phyloP scores from a whole-genome alignment of 1,284 basidiomycete genomes.

The Fomitopsis palustris region DNA sequence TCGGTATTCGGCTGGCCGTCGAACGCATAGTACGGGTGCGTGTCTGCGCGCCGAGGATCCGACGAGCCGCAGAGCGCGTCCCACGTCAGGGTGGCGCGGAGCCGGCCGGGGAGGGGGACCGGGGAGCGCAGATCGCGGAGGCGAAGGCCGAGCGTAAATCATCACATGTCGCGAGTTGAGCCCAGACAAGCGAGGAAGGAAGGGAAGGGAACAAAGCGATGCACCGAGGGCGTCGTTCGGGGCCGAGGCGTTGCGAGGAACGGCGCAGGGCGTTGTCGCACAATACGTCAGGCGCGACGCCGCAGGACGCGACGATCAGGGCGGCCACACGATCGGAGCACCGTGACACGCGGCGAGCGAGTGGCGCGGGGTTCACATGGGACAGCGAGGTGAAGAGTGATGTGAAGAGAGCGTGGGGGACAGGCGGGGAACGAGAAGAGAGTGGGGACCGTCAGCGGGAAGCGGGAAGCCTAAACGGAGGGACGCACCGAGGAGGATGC shows the following conservation, averaged over 20 bases:
- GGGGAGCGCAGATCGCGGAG: neutral
- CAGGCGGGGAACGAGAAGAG: neutral
- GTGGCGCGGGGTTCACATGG: neutral
- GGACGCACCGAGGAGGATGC: conserved; percentile 46
- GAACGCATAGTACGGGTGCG: conserved; percentile 45
- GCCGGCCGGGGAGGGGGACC: neutral
- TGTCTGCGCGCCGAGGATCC: conserved; percentile 36
- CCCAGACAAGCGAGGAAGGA: no score
- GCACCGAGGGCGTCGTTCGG: no score
- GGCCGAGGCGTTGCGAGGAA: neutral
- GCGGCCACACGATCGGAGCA: neutral
- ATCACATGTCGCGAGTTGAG: neutral
- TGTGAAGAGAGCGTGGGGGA: neutral
- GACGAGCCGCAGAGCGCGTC: neutral
- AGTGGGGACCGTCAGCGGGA: conserved; percentile 26
- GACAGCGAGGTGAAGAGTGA: neutral
- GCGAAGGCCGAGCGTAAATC: neutral
- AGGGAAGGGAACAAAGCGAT: no score
- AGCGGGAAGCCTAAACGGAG: neutral
- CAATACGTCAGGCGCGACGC: neutral
- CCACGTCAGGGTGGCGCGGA: neutral
- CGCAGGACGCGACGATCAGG: neutral
- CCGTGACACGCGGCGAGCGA: neutral
- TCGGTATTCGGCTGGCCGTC: conserved; percentile 29
- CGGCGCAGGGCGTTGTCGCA: neutral